A percentile compares a stretch with the other conserved stretches of the same genome.
phyloP scores from a whole-genome alignment of 108 stramenopile species.

The Nitzschia sp. region DNA sequence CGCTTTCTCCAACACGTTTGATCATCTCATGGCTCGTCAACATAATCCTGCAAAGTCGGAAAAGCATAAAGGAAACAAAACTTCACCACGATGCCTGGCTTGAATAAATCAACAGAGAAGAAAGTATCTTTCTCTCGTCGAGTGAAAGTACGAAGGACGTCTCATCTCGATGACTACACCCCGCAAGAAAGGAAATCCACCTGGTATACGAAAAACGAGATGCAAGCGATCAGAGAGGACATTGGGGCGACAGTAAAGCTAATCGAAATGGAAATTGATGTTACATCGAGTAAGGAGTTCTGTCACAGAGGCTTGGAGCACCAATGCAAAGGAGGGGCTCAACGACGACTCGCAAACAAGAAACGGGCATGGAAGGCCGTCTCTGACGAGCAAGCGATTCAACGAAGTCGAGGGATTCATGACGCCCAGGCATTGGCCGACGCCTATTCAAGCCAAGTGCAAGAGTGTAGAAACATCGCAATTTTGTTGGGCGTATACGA shows the following conservation, averaged over 20 bases:
- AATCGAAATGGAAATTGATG: background rate
- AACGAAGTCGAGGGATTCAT: background rate
- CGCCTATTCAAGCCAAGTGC: background rate
- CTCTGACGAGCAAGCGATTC: background rate
- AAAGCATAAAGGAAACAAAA: too few relatives aligned
- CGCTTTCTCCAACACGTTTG: too few relatives aligned
- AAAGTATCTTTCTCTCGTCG: background rate
- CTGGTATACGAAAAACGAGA: slow-evolving; percentile 5
- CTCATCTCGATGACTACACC: background rate
- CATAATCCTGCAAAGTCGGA: too few relatives aligned
- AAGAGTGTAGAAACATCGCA: background rate
- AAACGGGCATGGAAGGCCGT: slow-evolving; percentile 1
- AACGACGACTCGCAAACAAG: background rate
- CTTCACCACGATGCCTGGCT: background rate
- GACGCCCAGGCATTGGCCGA: slow-evolving; percentile 1
- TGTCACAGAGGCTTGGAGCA: slow-evolving; percentile 5
- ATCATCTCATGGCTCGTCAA: too few relatives aligned
- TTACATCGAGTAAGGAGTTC: background rate
- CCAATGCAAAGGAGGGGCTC: background rate
- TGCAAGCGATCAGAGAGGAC: background rate
- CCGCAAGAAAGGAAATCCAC: background rate
- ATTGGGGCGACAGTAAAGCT: background rate
- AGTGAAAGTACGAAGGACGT: background rate
- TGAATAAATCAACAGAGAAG: background rate
- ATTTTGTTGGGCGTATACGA: background rate